Evolutionary conservation across 495 filamentous ascomycete species (phyloP).

Genomic region (Cryomyces minteri): DNA sequence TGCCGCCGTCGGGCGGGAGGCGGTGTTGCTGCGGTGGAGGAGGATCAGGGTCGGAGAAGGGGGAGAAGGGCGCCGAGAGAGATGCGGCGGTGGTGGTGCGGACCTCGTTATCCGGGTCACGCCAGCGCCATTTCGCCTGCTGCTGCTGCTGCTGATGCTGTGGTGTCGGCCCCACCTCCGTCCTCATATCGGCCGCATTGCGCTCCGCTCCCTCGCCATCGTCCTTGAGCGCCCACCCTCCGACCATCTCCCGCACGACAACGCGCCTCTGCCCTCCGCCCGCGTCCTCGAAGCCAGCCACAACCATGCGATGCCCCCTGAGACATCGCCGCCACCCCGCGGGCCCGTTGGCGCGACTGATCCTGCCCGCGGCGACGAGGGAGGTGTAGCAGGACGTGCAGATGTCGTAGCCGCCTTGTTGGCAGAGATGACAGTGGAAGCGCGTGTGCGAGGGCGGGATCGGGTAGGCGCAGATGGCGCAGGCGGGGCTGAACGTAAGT

Average conservation of each 20-base stretch:
- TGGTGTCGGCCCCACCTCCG: not conserved
- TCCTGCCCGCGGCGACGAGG: conserved; percentile 37
- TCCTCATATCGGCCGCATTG: not conserved
- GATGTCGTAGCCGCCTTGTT: conserved; percentile 65
- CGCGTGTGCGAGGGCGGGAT: conserved; percentile 49
- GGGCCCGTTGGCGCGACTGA: conserved; percentile 55
- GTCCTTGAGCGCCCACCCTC: conserved; percentile 42
- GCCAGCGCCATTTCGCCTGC: conserved; percentile 11
- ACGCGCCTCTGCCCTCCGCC: conserved; percentile 36
- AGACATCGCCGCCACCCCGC: conserved; percentile 67
- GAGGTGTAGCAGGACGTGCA: conserved; percentile 58
- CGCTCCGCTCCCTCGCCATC: conserved; percentile 23
- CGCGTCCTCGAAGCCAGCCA: conserved; percentile 53
- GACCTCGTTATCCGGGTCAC: conserved; percentile 12
- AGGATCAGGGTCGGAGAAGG: no score
- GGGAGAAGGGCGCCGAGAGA: not conserved
- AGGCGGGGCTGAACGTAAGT: conserved; percentile 48
- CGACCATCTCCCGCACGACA: conserved; percentile 49
- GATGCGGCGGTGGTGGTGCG: conserved; percentile 6
- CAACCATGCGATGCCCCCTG: conserved; percentile 64
- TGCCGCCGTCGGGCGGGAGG: conserved; percentile 47
- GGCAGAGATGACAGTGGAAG: conserved; percentile 58
- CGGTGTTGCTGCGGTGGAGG: not conserved
- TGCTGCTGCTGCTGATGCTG: not conserved
- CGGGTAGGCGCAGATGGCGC: conserved; percentile 51